Percentiles rank a stretch among this genome's conserved stretches.
Conservation (phyloP, 1,284 basidiomycete species). For the Trametes hirsuta region DNA sequence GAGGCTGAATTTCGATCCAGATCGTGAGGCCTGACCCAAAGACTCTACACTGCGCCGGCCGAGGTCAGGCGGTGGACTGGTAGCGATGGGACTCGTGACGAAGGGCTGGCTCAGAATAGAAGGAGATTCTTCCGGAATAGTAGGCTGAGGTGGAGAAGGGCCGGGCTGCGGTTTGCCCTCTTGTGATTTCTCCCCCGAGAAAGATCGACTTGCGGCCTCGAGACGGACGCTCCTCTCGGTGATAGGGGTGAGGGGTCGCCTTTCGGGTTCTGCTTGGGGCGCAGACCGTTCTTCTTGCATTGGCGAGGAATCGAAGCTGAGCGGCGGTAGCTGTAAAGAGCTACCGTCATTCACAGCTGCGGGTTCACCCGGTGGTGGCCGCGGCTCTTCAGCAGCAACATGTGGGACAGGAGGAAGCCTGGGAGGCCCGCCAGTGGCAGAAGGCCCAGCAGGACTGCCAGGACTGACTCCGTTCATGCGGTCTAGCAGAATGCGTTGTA, state of each 20-base stretch:
- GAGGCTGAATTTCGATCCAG: slow-evolving; percentile 40
- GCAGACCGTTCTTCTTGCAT: slow-evolving; percentile 3
- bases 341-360: slow-evolving; percentile 3
- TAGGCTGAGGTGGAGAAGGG: slow-evolving; percentile 11
- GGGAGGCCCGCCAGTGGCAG: slow-evolving; percentile 23
- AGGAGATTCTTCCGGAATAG: slow-evolving; percentile 19
- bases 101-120: slow-evolving; percentile 21
- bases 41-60: slow-evolving; percentile 30
- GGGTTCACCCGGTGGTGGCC: not conserved
- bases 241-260: slow-evolving; percentile 38
- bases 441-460: slow-evolving; percentile 18
- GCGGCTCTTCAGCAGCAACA: slow-evolving; percentile 11
- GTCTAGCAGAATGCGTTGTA: slow-evolving; percentile 66
- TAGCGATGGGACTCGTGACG: slow-evolving; percentile 25
- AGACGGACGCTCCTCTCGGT: slow-evolving; percentile 34
- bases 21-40: slow-evolving; percentile 28
- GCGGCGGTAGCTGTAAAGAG: slow-evolving; percentile 38
- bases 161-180: not conserved
- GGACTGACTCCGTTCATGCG: slow-evolving; percentile 56
- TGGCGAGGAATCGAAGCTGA: slow-evolving; percentile 34
- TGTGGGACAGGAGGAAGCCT: slow-evolving; percentile 32
- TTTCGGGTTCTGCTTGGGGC: slow-evolving; percentile 16
- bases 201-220: slow-evolving; percentile 27
- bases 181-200: slow-evolving; percentile 22
- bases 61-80: slow-evolving; percentile 18